phyloP scores from a whole-genome alignment of 768 basidiomycete species.

The Hygrocybe coccinea region DNA sequence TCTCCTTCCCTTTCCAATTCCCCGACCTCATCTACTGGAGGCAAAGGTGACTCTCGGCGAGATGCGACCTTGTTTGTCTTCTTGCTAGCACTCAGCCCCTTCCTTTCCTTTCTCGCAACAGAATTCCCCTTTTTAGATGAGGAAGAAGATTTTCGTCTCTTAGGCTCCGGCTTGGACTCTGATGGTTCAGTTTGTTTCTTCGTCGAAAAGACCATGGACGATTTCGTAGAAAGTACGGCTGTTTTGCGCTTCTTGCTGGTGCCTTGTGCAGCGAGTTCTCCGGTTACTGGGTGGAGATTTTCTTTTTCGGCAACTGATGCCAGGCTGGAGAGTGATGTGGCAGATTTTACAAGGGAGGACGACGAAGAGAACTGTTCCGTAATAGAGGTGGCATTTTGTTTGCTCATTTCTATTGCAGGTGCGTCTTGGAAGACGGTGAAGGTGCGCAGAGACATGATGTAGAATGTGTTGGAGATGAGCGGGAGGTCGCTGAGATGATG shows the following conservation, averaged over 20 bases:
- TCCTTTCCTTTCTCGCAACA: slow-evolving; percentile 37
- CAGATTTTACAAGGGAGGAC: background rate
- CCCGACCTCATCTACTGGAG: slow-evolving; percentile 53
- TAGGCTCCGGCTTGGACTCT: slow-evolving; percentile 42
- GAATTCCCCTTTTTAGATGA: slow-evolving; percentile 30
- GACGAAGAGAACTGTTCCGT: background rate
- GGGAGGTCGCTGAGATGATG: background rate
- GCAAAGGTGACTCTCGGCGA: slow-evolving; percentile 42
- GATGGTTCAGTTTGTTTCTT: slow-evolving; percentile 46
- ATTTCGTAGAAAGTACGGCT: slow-evolving; percentile 52
- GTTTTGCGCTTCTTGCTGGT: slow-evolving; percentile 64
- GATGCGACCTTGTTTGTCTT: slow-evolving; percentile 29
- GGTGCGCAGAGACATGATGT: slow-evolving; percentile 1
- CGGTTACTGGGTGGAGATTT: slow-evolving; percentile 72
- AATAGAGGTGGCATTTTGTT: background rate
- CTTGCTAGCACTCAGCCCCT: slow-evolving; percentile 26
- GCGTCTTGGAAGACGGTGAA: slow-evolving; percentile 8
- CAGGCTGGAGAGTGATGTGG: background rate
- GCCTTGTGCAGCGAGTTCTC: slow-evolving; percentile 46
- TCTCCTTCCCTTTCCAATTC: slow-evolving; percentile 30
- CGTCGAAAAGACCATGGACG: slow-evolving; percentile 32
- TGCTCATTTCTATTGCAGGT: background rate
- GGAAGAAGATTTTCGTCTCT: slow-evolving; percentile 57
- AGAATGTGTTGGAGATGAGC: background rate
- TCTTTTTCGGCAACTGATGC: slow-evolving; percentile 57